Conservation (phyloP, 345 rosid genomes). For the Raphanus sativus region DNA sequence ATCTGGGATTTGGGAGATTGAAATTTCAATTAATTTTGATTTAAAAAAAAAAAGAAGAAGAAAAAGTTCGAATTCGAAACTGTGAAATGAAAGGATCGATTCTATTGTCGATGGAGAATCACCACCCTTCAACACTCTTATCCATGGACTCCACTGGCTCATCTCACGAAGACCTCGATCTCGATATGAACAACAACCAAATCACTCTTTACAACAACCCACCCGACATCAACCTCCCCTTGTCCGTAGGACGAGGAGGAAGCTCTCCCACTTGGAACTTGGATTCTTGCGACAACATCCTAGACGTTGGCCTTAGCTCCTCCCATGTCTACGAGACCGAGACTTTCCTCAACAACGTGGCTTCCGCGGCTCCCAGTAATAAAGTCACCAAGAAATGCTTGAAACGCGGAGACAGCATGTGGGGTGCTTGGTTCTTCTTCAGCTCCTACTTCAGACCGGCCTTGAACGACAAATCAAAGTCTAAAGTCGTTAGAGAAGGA, state of each 20-base stretch:
- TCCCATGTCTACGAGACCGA: constrained; percentile 77
- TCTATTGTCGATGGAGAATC: constrained; percentile 80
- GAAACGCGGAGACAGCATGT: constrained; percentile 81
- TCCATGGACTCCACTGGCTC: constrained; percentile 93
- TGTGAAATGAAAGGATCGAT: constrained; percentile 42
- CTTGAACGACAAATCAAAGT: constrained; percentile 78
- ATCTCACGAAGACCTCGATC: constrained; percentile 79
- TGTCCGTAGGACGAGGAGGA: constrained; percentile 66
- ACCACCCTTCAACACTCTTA: constrained; percentile 89
- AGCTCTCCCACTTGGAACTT: constrained; percentile 54
- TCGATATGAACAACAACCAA: constrained; percentile 69
- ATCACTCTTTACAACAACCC: constrained; percentile 71
- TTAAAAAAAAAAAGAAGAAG: not conserved
- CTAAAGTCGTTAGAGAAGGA: constrained; percentile 61
- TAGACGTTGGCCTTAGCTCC: constrained; percentile 77
- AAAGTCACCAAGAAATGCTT: constrained; percentile 65
- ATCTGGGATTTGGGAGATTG: constrained; percentile 34
- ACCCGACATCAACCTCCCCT: constrained; percentile 93
- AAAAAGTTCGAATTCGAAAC: not conserved
- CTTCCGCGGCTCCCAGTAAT: constrained; percentile 36
- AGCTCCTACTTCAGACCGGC: constrained; percentile 89
- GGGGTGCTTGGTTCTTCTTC: constrained; percentile 99
- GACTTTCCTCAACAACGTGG: constrained; percentile 50
- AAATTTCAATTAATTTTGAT: not conserved
- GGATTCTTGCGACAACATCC: constrained; percentile 63